Percentiles rank a stretch among this genome's conserved stretches.
Evolutionary conservation across 306 rosid genomes (phyloP).

Genomic region (Ochetophila trinervis): DNA sequence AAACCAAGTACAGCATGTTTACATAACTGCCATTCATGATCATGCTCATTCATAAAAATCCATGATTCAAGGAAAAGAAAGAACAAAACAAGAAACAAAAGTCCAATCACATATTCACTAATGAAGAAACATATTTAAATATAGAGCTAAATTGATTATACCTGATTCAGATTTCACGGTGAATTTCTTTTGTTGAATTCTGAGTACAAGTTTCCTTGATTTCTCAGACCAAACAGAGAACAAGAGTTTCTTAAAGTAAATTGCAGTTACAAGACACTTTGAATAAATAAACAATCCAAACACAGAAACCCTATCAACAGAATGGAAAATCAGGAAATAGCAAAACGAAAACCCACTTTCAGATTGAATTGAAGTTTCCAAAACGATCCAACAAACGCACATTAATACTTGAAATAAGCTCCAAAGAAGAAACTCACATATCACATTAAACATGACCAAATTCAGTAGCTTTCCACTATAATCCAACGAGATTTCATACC

Average conservation of each 20-base stretch:
- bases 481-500: constrained; percentile 18
- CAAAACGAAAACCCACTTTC: constrained; percentile 15
- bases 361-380: constrained; percentile 1
- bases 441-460: constrained; percentile 23
- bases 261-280: constrained; percentile 17
- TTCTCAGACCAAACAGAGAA: constrained; percentile 26
- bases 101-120: neutral
- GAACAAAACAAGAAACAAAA: neutral
- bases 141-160: constrained; percentile 12
- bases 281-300: constrained; percentile 19
- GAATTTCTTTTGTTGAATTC: constrained; percentile 12
- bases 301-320: constrained; percentile 1
- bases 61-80: constrained; percentile 18
- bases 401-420: constrained; percentile 10
- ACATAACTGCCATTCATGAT: neutral
- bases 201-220: constrained; percentile 8
- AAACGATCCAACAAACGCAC: neutral
- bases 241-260: constrained; percentile 23
- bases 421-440: constrained; percentile 3
- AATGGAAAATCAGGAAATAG: neutral
- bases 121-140: constrained; percentile 9
- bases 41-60: constrained; percentile 21
- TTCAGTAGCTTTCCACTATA: constrained; percentile 28
- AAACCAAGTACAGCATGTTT: constrained; percentile 22
- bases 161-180: constrained; percentile 7